These are phyloP conservation scores for Exophiala xenobiotica DNA, from an alignment of 2,329 filamentous ascomycete genomes.

Conservation along the genomic window DNA sequence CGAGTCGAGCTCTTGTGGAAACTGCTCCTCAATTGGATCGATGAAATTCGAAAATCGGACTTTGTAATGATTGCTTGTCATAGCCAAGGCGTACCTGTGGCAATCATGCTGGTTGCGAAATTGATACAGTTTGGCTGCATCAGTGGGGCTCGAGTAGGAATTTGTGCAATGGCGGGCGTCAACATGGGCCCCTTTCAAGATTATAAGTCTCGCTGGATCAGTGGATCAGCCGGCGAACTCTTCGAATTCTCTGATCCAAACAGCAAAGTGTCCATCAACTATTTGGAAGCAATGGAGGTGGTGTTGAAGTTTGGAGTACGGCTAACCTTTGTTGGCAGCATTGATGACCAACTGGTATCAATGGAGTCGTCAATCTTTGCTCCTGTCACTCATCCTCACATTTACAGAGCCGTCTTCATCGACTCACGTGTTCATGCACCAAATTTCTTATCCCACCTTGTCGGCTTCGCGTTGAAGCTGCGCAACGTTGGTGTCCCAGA, in stretches of 20 bases:
- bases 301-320: constrained; percentile 76
- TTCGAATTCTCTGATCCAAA: constrained; percentile 87
- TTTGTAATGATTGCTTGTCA: constrained; percentile 91
- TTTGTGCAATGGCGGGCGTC: constrained; percentile 88
- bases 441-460: constrained; percentile 88
- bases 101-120: constrained; percentile 88
- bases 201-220: constrained; percentile 85
- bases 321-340: constrained; percentile 86
- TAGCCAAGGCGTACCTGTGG: constrained; percentile 92
- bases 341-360: constrained; percentile 94
- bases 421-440: constrained; percentile 89
- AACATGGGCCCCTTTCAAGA: constrained; percentile 90
- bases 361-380: constrained; percentile 91
- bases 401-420: constrained; percentile 93
- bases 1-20: constrained; percentile 93
- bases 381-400: constrained; percentile 82
- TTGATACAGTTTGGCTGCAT: constrained; percentile 87
- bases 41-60: constrained; percentile 82
- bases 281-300: constrained; percentile 71
- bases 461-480: constrained; percentile 89
- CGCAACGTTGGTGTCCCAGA: constrained; percentile 91
- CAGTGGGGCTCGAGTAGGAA: constrained; percentile 67
- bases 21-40: constrained; percentile 89
- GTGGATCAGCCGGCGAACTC: constrained; percentile 86
- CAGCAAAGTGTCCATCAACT: constrained; percentile 78